Base-by-base conservation (phyloP, 169 alveolate species). In the Eimeria tenella region DNA sequence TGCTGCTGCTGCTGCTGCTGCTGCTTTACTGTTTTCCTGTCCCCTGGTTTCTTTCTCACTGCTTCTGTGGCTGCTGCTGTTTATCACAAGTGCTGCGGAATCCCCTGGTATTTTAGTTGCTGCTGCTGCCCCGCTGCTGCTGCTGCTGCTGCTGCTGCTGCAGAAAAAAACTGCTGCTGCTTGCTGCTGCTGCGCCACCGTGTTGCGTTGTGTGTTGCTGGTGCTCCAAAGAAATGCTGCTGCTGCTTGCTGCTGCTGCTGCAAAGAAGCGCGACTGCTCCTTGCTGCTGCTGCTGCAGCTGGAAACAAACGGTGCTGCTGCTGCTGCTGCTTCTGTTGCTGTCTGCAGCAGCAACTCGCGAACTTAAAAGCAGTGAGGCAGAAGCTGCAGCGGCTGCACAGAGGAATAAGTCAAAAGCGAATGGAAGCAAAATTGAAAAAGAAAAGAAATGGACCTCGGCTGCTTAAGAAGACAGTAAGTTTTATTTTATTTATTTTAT, bases 331-430 rank as follows among this genome's bases (percentile, higher is more conserved):
- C 42, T 31, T 0, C 42, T 31, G 42, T 2, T 15, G 15, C 23
- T 58, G 6, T 52, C 19, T 65, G 8, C 84, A 86, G 93, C 84
- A 86, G 5, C 91, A 91, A 86, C 63, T 91, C 70, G 74, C 60
- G 60, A 55, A 68, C 31, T 17, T 81, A 70, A 58, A 56, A 15
- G 52, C 93, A 11, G 58, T 86, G 25, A 93, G 65, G 86, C 63
- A 21, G 74, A 83, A 68, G 77, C 95, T 94, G 82, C 58, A 58
- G n/a, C 74, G 53, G 68, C 86, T 94, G 21, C 95, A 89, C 70
- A 15, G 55, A 86, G 89, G 89, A 53, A 62, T 90, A 19, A 74
- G 82, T 55, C 94, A 75, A 6, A 74, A 75, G 86, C 88, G 90
- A 82, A 50, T 90, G 25, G 84, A 89, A 90, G 91, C 92, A 13